phyloP scores from a whole-genome alignment of 73 alveolate species.

The Uronychia setigera region DNA sequence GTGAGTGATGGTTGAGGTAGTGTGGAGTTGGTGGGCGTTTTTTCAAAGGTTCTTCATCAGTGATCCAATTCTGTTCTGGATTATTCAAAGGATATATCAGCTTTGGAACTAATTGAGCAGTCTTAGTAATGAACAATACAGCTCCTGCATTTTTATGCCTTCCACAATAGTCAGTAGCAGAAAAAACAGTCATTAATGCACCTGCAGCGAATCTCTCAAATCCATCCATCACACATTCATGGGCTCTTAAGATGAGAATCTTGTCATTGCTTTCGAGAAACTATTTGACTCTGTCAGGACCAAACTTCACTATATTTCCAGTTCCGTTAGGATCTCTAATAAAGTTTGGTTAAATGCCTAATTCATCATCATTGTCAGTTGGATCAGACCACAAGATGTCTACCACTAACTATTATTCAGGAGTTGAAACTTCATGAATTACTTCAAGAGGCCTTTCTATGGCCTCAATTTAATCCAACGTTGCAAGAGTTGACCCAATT shows the following conservation, averaged over 20 bases:
- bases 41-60: constrained; percentile 88
- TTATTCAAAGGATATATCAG: constrained; percentile 72
- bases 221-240: constrained; percentile 84
- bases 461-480: constrained; percentile 78
- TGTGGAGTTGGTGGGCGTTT: constrained; percentile 97
- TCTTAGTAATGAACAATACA: constrained; percentile 72
- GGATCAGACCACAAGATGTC: constrained; percentile 91
- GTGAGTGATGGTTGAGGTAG: too few species aligned
- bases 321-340: constrained; percentile 82
- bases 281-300: constrained; percentile 81
- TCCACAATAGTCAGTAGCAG: constrained; percentile 87
- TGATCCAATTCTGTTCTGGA: constrained; percentile 93
- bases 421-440: constrained; percentile 76
- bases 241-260: constrained; percentile 79
- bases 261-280: constrained; percentile 84
- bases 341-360: constrained; percentile 71
- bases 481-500: constrained; percentile 79
- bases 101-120: constrained; percentile 67
- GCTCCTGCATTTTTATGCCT: constrained; percentile 82
- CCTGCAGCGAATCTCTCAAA: constrained; percentile 73
- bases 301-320: constrained; percentile 82
- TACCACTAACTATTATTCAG: constrained; percentile 76
- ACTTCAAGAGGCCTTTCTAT: constrained; percentile 80
- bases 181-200: constrained; percentile 79
- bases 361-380: constrained; percentile 72